Conservation (phyloP, 108 stramenopile genomes). For the Cylindrotheca fusiformis region DNA sequence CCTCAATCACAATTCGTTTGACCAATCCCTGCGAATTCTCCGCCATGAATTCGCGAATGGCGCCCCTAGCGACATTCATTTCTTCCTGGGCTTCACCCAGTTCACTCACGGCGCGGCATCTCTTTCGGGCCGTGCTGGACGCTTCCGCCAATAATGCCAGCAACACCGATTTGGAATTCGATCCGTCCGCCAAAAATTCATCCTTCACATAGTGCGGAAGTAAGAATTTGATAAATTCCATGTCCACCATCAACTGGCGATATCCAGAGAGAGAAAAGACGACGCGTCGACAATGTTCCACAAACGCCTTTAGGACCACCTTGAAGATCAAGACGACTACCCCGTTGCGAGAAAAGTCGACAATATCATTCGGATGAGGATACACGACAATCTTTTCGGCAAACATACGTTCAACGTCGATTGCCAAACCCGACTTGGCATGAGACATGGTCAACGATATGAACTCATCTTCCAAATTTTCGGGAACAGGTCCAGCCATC, state of each 20-base stretch:
- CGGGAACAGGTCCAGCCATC: constrained; percentile 60
- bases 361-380: constrained; percentile 52
- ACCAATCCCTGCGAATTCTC: not conserved
- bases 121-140: constrained; percentile 19
- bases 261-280: constrained; percentile 59
- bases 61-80: constrained; percentile 22
- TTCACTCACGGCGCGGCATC: constrained; percentile 16
- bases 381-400: constrained; percentile 62
- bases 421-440: constrained; percentile 47
- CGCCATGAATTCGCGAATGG: constrained; percentile 28
- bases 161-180: constrained; percentile 24
- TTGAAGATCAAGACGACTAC: constrained; percentile 57
- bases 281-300: constrained; percentile 57
- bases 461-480: constrained; percentile 57
- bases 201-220: constrained; percentile 80
- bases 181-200: constrained; percentile 51
- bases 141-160: constrained; percentile 28
- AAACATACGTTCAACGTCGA: constrained; percentile 90
- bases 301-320: constrained; percentile 57
- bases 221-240: constrained; percentile 63
- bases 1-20: constrained; percentile 3
- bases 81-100: constrained; percentile 21
- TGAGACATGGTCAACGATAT: constrained; percentile 22
- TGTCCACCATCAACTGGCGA: constrained; percentile 74
- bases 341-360: constrained; percentile 54